Evolutionary conservation across 176 grass and related monocot genomes (phyloP).

Genomic region (Bothriochloa decipiens): DNA sequence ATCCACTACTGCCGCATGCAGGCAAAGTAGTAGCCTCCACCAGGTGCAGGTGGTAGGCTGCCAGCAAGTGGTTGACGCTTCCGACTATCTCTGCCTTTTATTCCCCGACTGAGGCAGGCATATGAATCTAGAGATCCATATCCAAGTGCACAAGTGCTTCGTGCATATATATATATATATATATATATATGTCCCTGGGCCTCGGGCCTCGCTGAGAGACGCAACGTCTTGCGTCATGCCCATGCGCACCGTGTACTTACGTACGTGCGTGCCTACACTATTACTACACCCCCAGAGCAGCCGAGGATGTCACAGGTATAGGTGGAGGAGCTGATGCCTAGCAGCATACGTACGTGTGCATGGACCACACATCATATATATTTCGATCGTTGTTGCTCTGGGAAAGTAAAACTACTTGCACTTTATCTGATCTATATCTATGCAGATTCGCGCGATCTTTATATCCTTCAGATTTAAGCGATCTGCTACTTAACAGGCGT

Average conservation of each 20-base stretch:
- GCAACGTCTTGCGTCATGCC: slow-evolving; percentile 33
- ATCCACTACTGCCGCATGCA: slow-evolving; percentile 30
- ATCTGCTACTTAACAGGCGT: too few relatives aligned
- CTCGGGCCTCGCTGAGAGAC: background rate
- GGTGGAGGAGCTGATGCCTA: background rate
- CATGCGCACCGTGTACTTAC: background rate
- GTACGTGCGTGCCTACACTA: background rate
- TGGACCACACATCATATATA: background rate
- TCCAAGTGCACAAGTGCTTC: background rate
- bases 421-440: too few relatives aligned
- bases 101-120: slow-evolving; percentile 31
- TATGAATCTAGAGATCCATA: slow-evolving; percentile 39
- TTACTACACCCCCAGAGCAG: background rate
- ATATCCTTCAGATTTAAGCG: too few relatives aligned
- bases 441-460: background rate
- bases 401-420: background rate
- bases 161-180: background rate
- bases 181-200: too few relatives aligned
- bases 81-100: slow-evolving; percentile 30
- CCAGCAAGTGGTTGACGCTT: slow-evolving; percentile 32
- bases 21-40: slow-evolving; percentile 1
- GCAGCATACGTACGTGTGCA: background rate
- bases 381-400: background rate
- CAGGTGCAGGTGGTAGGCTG: slow-evolving; percentile 16
- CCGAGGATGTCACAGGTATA: background rate